These are phyloP conservation scores for Coccinonectria pachysandricola DNA, from an alignment of 2,329 filamentous ascomycete species.

Conservation along the genomic window DNA sequence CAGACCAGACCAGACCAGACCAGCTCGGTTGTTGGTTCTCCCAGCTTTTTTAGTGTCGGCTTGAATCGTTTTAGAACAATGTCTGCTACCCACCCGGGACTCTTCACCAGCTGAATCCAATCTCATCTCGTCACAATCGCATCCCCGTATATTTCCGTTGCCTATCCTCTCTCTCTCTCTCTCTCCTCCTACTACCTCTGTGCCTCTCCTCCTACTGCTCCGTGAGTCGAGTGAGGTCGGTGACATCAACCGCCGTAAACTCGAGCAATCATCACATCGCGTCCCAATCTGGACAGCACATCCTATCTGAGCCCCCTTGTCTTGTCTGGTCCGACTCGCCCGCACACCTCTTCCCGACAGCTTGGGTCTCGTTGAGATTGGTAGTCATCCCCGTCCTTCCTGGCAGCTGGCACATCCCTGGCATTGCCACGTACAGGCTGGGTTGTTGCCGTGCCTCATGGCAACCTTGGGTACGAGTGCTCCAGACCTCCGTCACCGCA, in stretches of 20 bases:
- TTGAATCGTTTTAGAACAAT: not conserved
- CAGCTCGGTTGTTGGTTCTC: slow-evolving; percentile 6
- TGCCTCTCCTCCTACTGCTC: slow-evolving; percentile 7
- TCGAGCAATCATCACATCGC: slow-evolving; percentile 4
- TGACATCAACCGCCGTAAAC: slow-evolving; percentile 10
- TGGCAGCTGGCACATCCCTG: slow-evolving; percentile 16
- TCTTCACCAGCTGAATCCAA: not conserved
- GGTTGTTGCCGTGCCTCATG: slow-evolving; percentile 16
- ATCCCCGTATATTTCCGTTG: slow-evolving; percentile 10
- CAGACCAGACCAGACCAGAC: slow-evolving; percentile 9
- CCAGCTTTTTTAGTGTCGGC: not conserved
- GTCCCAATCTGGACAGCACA: too few relatives aligned
- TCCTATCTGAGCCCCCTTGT: too few relatives aligned
- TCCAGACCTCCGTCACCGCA: slow-evolving; percentile 11
- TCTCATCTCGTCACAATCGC: slow-evolving; percentile 5
- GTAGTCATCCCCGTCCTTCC: slow-evolving; percentile 14
- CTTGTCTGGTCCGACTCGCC: slow-evolving; percentile 9
- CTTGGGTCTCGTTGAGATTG: slow-evolving; percentile 22
- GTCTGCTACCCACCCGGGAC: not conserved
- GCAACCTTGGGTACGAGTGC: slow-evolving; percentile 16
- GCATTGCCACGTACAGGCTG: slow-evolving; percentile 16
- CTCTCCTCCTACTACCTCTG: slow-evolving; percentile 5
- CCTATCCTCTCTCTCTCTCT: slow-evolving; percentile 4
- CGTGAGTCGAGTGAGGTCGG: slow-evolving; percentile 5
- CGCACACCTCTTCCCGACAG: slow-evolving; percentile 20